Percentiles rank a stretch among this genome's conserved stretches.
Conservation (phyloP, 2,329 filamentous ascomycete genomes). For the Blastomyces silverae region DNA sequence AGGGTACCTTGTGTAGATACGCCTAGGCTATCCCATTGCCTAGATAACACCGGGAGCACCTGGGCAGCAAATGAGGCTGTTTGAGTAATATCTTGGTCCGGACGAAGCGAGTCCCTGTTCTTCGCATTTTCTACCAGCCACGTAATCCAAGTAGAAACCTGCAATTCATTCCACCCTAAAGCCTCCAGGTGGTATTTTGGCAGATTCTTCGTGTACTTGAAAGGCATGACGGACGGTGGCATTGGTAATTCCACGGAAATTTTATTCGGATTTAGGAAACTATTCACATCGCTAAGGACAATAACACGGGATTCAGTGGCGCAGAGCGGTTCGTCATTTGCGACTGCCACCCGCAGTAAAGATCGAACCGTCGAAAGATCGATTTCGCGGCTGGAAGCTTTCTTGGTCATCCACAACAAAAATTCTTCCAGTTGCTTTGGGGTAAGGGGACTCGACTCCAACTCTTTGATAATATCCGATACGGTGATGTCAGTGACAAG, state of each 20-base stretch:
- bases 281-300: slow-evolving; percentile 65
- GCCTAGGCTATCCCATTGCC: slow-evolving; percentile 79
- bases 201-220: slow-evolving; percentile 70
- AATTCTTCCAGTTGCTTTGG: slow-evolving; percentile 75
- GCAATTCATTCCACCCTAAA: slow-evolving; percentile 78
- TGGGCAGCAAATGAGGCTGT: slow-evolving; percentile 68
- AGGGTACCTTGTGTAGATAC: slow-evolving; percentile 59
- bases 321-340: slow-evolving; percentile 51
- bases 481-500: slow-evolving; percentile 83
- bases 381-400: slow-evolving; percentile 64
- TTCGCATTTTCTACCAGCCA: slow-evolving; percentile 66
- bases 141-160: slow-evolving; percentile 76
- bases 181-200: slow-evolving; percentile 62
- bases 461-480: slow-evolving; percentile 73
- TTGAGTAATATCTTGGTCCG: slow-evolving; percentile 63
- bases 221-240: slow-evolving; percentile 74
- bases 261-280: slow-evolving; percentile 67
- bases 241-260: slow-evolving; percentile 77
- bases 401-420: slow-evolving; percentile 72
- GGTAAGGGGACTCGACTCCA: slow-evolving; percentile 73
- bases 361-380: slow-evolving; percentile 60
- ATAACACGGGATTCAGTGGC: slow-evolving; percentile 63
- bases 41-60: slow-evolving; percentile 73
- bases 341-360: slow-evolving; percentile 65
- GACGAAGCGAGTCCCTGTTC: slow-evolving; percentile 49